These are phyloP conservation scores for Thermoascus crustaceus DNA, from an alignment of 2,329 filamentous ascomycete genomes.

Conservation along the genomic window DNA sequence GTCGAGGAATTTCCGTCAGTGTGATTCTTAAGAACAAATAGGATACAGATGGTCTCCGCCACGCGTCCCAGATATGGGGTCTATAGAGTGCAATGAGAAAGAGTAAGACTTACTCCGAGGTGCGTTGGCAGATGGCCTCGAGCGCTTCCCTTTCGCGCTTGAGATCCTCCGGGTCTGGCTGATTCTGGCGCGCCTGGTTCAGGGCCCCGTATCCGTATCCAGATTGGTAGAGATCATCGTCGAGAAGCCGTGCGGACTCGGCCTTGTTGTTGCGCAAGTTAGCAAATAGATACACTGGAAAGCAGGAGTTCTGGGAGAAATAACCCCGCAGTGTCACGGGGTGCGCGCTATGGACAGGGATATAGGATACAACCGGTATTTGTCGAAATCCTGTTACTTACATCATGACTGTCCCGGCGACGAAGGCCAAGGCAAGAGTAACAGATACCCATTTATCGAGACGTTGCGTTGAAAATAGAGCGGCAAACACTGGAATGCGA, in stretches of 20 bases:
- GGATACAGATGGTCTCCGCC: too few species aligned
- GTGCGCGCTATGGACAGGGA: too few species aligned
- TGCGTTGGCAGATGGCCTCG: slow-evolving; percentile 39
- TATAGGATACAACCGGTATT: slow-evolving; percentile 1
- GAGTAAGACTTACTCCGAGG: slow-evolving; percentile 34
- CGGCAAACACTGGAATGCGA: too few species aligned
- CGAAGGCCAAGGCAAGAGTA: slow-evolving; percentile 34
- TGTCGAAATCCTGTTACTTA: slow-evolving; percentile 15
- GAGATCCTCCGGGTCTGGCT: slow-evolving; percentile 35
- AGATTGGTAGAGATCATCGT: slow-evolving; percentile 38
- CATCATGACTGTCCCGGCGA: slow-evolving; percentile 32
- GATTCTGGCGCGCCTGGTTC: slow-evolving; percentile 28
- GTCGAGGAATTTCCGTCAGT: too few species aligned
- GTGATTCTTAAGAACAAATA: too few species aligned
- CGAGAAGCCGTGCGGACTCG: slow-evolving; percentile 37
- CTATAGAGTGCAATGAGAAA: background rate
- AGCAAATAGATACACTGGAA: slow-evolving; percentile 6
- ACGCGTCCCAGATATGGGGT: too few species aligned
- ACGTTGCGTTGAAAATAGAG: too few species aligned
- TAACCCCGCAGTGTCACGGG: too few species aligned
- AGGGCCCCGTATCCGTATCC: slow-evolving; percentile 37
- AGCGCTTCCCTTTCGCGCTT: slow-evolving; percentile 38
- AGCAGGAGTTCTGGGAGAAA: too few species aligned
- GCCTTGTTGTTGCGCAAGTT: slow-evolving; percentile 18
- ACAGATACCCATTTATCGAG: slow-evolving; percentile 36